These are phyloP conservation scores for Phytophthora ohioensis DNA, from an alignment of 352 stramenopile genomes.

Conservation along the genomic window DNA sequence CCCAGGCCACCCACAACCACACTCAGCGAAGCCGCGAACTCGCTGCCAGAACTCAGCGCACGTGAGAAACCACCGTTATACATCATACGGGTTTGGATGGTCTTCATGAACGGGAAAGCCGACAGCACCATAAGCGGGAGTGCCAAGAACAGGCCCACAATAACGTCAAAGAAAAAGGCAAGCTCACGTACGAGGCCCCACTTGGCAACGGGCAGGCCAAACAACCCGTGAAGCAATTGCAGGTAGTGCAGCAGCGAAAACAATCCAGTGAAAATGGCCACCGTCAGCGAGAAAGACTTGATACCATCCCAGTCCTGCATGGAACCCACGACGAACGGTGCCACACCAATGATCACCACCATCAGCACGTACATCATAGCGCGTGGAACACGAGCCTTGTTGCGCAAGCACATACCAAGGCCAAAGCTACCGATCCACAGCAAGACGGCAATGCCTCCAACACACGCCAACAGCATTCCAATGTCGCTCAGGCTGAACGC, in stretches of 20 bases:
- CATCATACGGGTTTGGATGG: constrained; percentile 92
- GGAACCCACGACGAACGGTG: constrained; percentile 69
- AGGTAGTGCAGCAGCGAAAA: constrained; percentile 83
- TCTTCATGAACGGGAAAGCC: constrained; percentile 89
- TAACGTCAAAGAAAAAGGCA: constrained; percentile 89
- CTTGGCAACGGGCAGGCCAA: constrained; percentile 68
- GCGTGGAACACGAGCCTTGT: constrained; percentile 68
- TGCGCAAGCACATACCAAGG: constrained; percentile 57
- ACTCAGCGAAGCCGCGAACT: constrained; percentile 82
- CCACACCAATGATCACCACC: constrained; percentile 66
- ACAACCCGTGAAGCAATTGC: constrained; percentile 74
- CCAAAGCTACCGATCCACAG: constrained; percentile 77
- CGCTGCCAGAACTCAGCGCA: constrained; percentile 82
- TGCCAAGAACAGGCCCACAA: constrained; percentile 80
- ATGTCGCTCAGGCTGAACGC: constrained; percentile 79
- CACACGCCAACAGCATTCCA: constrained; percentile 59
- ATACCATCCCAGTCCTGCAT: constrained; percentile 67
- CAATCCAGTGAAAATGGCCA: constrained; percentile 79
- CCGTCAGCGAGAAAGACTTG: constrained; percentile 75
- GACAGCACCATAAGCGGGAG: constrained; percentile 80
- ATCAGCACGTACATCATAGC: constrained; percentile 78
- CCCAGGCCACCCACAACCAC: constrained; percentile 75
- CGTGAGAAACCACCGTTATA: constrained; percentile 91
- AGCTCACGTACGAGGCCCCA: constrained; percentile 80
- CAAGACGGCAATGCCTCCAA: constrained; percentile 66